phyloP scores from a whole-genome alignment of 106 monocot species.

The Chionographis japonica region DNA sequence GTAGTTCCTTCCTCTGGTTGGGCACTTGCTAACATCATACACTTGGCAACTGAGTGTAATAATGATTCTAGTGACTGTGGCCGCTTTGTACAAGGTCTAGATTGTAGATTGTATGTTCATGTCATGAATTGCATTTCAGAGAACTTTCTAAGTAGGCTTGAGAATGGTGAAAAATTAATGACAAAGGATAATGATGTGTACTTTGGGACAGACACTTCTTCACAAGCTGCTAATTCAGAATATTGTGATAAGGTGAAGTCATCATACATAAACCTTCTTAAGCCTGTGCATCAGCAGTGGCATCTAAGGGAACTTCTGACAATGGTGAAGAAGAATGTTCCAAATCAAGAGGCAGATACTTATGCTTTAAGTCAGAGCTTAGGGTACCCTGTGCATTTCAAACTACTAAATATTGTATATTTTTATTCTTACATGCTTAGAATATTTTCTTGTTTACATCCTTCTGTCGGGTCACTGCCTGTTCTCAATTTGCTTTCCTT shows the following conservation, averaged over 20 bases:
- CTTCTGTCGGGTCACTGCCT: conserved; percentile 52
- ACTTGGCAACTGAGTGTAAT: conserved; percentile 44
- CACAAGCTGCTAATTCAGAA: conserved; percentile 5
- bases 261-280: conserved; percentile 52
- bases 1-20: conserved; percentile 60
- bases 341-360: conserved; percentile 1
- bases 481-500: conserved; percentile 91
- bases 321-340: conserved; percentile 19
- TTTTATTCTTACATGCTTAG: conserved; percentile 76
- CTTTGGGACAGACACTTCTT: conserved; percentile 10
- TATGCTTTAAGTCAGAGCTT: conserved; percentile 12
- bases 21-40: conserved; percentile 75
- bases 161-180: conserved; percentile 18
- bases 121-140: conserved; percentile 54
- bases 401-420: conserved; percentile 40
- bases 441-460: conserved; percentile 57
- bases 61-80: conserved; percentile 30
- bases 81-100: conserved; percentile 46
- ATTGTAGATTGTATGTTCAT: conserved; percentile 53
- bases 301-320: conserved; percentile 65
- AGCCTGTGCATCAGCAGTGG: conserved; percentile 85
- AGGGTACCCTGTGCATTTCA: conserved; percentile 13
- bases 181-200: conserved; percentile 12
- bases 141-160: conserved; percentile 49
- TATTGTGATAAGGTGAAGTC: conserved; percentile 9